Evolutionary conservation across 1,284 basidiomycete genomes (phyloP), one percentile per base, ranked within the genome.

Genomic region (Tilletia setariae): DNA sequence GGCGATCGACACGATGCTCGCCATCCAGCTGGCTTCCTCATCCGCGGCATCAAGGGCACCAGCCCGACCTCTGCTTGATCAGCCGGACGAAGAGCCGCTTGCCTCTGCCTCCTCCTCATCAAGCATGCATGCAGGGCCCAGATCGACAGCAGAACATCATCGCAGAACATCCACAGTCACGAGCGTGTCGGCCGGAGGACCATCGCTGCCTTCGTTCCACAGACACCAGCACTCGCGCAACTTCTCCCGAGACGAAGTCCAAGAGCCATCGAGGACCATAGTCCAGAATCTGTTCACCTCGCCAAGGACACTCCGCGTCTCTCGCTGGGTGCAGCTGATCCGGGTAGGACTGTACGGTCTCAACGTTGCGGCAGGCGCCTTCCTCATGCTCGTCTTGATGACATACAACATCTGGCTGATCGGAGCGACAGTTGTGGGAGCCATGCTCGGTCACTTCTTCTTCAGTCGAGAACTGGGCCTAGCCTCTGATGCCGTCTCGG

Each of bases 341-440:
- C 53, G 67, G 4, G 47, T 44, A 1, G 13, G 49, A 6, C 51
- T 68, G 15, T 68, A 63, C 30, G 67, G 62, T 15, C 53, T 64
- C 7, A 64, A 42, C 16, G 44, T 68, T 13, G 63, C 67, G 9
- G 43, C 63, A 2, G 63, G 67, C n/a, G 63, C 63, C 21, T 68
- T 68, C 51, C 67, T 68, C 43, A 68, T 68, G 67, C 61, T 68
- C 28, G 67, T 68, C 46, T 51, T 68, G 1, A 68, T 68, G 67
- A 68, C 67, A n/a, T 68, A 64, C 44, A 68, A 68, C 59, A 44
- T 47, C 44, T 68, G 59, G 53, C 67, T 49, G 7, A 35, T 23
- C 44, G 19, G 21, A 11, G 35, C 35, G 11, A 40, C 35, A 4
- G 35, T 40, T 4, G 35, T 35, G 62, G 65, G 67, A 6, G 53